A percentile compares a stretch with the other conserved stretches of the same genome.
phyloP scores from a whole-genome alignment of 2,329 filamentous ascomycete genomes.

The Penicillium sp. region DNA sequence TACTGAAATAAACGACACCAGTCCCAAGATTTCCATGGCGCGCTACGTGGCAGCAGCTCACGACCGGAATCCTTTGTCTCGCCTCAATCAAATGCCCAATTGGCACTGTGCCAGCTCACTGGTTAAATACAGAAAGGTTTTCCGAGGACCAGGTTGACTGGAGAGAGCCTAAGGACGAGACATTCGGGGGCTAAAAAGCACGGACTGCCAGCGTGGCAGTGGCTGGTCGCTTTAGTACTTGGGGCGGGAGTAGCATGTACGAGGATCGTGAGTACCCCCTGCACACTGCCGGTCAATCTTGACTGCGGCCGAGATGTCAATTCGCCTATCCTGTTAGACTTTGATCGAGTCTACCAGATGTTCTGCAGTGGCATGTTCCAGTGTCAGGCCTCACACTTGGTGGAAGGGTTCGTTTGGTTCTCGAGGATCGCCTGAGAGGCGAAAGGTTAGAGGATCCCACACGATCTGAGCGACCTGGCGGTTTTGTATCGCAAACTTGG shows the following conservation, averaged over 20 bases:
- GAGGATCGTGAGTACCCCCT: neutral
- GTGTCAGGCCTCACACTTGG: neutral
- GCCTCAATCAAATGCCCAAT: conserved; percentile 14
- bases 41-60: conserved; percentile 28
- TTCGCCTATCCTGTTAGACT: neutral
- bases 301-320: conserved; percentile 4
- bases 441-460: neutral
- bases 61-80: conserved; percentile 6
- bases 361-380: neutral
- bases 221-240: conserved; percentile 17
- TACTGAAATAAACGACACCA: conserved; percentile 1
- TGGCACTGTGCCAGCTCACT: conserved; percentile 20
- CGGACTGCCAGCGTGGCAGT: conserved; percentile 33
- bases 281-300: neutral
- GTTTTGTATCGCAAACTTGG: conserved; percentile 10
- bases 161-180: neutral
- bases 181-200: conserved; percentile 14
- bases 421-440: conserved; percentile 1
- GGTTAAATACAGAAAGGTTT: conserved; percentile 4
- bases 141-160: conserved; percentile 4
- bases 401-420: neutral
- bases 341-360: neutral
- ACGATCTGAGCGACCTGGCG: conserved; percentile 6
- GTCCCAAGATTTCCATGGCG: conserved; percentile 7
- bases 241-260: conserved; percentile 10